phyloP scores from a whole-genome alignment of 306 rosid genomes.

The Prosopis cineraria region DNA sequence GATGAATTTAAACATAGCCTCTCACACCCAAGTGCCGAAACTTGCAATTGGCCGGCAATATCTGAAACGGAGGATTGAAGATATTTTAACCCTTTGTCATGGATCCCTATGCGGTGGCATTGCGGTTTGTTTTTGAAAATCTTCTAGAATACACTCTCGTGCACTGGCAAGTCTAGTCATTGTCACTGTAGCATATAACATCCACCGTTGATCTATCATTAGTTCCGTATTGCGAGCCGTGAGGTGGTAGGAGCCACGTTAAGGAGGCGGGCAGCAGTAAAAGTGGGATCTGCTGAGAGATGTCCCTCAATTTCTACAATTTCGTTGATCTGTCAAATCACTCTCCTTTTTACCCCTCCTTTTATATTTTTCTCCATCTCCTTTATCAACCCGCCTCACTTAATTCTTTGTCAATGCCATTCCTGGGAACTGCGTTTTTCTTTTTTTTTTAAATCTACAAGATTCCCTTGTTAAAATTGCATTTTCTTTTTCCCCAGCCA shows the following conservation, averaged over 20 bases:
- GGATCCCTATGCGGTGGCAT: background rate
- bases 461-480: too few relatives aligned
- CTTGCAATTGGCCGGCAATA: too few relatives aligned
- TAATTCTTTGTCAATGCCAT: too few relatives aligned
- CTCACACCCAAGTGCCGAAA: too few relatives aligned
- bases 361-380: background rate
- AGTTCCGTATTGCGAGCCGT: background rate
- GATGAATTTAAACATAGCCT: too few relatives aligned
- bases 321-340: conserved; percentile 12
- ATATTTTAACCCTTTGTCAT: background rate
- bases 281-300: background rate
- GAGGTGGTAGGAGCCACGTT: too few relatives aligned
- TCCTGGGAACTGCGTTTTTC: too few relatives aligned
- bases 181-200: background rate
- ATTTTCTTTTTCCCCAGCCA: too few relatives aligned
- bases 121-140: background rate
- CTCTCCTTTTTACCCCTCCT: background rate
- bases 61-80: too few relatives aligned
- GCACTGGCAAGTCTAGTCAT: background rate
- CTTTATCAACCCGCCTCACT: too few relatives aligned
- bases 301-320: background rate
- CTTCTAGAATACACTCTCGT: background rate
- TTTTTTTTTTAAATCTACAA: too few relatives aligned
- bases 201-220: background rate
- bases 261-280: background rate